Conservation (phyloP, 192 early-diverging fungal species). For the Chytriomyces sp. region DNA sequence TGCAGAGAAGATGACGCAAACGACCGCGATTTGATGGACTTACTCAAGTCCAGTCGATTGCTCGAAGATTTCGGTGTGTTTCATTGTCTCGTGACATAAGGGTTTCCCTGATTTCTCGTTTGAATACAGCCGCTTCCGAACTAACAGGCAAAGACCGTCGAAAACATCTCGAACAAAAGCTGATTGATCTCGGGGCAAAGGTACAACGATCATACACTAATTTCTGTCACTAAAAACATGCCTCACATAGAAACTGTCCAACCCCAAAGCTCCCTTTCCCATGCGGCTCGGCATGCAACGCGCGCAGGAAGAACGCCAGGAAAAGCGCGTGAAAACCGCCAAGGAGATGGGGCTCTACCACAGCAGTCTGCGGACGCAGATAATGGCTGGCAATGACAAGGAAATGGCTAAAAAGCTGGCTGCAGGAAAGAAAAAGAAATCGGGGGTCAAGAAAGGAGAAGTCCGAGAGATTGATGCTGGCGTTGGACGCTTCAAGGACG, state of each 20-base stretch:
- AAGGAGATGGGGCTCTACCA: slow-evolving; percentile 52
- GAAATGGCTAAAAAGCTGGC: background rate
- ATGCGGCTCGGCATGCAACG: slow-evolving; percentile 36
- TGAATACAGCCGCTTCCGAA: slow-evolving; percentile 32
- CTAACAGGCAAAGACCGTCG: slow-evolving; percentile 50
- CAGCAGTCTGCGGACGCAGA: slow-evolving; percentile 36
- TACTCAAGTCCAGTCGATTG: slow-evolving; percentile 47
- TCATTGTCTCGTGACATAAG: slow-evolving; percentile 1
- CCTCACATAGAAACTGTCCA: background rate
- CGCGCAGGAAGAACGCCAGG: slow-evolving; percentile 32
- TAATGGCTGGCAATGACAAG: slow-evolving; percentile 34
- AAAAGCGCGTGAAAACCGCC: slow-evolving; percentile 46
- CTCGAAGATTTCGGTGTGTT: slow-evolving; percentile 48
- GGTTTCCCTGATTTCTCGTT: slow-evolving; percentile 3
- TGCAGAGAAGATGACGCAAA: slow-evolving; percentile 50
- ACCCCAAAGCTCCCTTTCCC: slow-evolving; percentile 40
- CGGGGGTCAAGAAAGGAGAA: background rate
- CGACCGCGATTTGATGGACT: slow-evolving; percentile 52
- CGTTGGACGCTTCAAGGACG: slow-evolving; percentile 13
- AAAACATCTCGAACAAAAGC: slow-evolving; percentile 33
- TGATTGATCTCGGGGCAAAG: slow-evolving; percentile 48
- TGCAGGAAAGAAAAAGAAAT: background rate
- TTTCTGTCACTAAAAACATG: background rate
- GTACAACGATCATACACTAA: background rate
- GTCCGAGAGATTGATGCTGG: slow-evolving; percentile 16